These are phyloP conservation scores for Mycena floridula DNA, from an alignment of 768 basidiomycete species.

Conservation along the genomic window DNA sequence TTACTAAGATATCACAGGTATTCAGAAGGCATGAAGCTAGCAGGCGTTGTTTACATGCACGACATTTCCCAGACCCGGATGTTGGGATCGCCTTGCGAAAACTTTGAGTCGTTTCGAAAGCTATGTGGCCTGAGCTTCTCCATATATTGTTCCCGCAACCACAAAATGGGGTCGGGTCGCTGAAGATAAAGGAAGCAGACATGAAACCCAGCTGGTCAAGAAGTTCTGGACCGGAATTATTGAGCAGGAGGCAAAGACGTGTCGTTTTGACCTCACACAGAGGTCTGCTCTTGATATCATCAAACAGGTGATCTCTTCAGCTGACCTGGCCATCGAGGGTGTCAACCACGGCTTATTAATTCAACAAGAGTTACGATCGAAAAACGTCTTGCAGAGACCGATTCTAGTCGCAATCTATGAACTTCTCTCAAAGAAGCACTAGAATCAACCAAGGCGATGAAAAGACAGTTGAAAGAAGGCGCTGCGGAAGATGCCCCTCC, in stretches of 20 bases:
- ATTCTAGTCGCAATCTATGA: neutral
- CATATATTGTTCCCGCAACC: neutral
- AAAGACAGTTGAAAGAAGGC: neutral
- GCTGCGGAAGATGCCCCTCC: neutral
- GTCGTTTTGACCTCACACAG: neutral
- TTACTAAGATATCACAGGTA: neutral
- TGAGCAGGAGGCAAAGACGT: neutral
- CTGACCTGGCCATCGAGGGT: neutral
- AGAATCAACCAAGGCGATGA: neutral
- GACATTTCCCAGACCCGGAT: conserved; percentile 25
- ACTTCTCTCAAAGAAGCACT: neutral
- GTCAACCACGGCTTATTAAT: neutral
- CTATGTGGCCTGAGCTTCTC: conserved; percentile 23
- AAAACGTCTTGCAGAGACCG: neutral
- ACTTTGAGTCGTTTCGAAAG: conserved; percentile 35
- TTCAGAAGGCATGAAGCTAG: conserved; percentile 19
- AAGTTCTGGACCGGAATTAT: neutral
- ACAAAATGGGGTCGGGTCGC: neutral
- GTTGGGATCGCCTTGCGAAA: conserved; percentile 28
- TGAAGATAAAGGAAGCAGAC: neutral
- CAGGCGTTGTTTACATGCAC: conserved; percentile 31
- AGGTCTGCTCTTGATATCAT: neutral
- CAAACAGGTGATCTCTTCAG: neutral
- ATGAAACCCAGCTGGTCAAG: neutral
- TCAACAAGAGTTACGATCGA: neutral